These are phyloP conservation scores for Tetratostichococcus sp. DNA, from an alignment of 139 green algal species.

Conservation along the genomic window DNA sequence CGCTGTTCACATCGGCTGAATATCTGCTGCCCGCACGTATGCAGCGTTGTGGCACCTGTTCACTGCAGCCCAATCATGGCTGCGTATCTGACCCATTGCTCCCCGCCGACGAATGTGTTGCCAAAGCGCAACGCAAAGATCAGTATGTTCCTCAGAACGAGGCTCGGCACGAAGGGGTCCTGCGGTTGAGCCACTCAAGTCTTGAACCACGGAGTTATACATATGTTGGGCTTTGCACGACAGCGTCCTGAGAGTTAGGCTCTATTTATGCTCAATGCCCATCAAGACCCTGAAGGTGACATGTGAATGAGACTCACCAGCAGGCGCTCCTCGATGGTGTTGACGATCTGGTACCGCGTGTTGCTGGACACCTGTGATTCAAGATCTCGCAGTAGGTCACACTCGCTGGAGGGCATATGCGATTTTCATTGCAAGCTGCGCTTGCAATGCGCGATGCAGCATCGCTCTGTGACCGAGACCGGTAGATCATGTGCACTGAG, in stretches of 20 bases:
- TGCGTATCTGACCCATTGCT: slow-evolving; percentile 19
- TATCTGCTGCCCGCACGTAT: too few species aligned
- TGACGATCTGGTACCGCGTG: slow-evolving; percentile 24
- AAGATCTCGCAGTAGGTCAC: too few species aligned
- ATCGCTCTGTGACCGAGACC: too few species aligned
- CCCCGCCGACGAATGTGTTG: slow-evolving; percentile 23
- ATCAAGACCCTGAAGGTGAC: too few species aligned
- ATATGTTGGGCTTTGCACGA: too few species aligned
- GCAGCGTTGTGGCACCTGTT: not conserved
- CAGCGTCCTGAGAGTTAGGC: too few species aligned
- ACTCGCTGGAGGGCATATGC: too few species aligned
- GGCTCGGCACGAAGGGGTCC: not conserved
- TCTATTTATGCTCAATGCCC: too few species aligned
- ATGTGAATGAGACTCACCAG: slow-evolving; percentile 16
- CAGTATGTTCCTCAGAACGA: slow-evolving; percentile 2
- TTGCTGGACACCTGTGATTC: slow-evolving; percentile 24
- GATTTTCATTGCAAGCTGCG: too few species aligned
- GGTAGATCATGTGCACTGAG: too few species aligned
- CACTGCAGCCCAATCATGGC: slow-evolving; percentile 17
- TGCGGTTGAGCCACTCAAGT: not conserved
- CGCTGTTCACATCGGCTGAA: too few species aligned
- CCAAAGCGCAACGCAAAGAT: slow-evolving; percentile 23
- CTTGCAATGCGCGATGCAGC: too few species aligned
- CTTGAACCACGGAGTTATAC: not conserved
- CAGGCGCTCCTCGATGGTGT: slow-evolving; percentile 23